Evolutionary conservation across 257 asterid species (phyloP).

Genomic region (Verbena officinalis): DNA sequence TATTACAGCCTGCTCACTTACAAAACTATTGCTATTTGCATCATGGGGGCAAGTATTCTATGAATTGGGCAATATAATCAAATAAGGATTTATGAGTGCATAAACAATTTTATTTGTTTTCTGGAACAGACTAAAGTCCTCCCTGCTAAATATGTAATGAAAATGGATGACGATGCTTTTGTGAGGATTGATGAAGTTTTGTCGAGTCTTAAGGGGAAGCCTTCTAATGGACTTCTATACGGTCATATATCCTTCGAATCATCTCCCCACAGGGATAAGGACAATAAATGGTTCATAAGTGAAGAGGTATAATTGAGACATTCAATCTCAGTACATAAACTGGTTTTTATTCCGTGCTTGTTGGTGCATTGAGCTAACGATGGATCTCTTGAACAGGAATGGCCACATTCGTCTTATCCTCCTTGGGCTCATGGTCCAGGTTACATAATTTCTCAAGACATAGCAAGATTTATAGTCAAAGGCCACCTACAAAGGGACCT

Average conservation of each 20-base stretch:
- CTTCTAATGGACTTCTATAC: constrained; percentile 52
- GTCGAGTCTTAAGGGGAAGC: constrained; percentile 62
- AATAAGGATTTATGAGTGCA: no score
- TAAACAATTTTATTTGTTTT: constrained; percentile 5
- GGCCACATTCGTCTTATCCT: constrained; percentile 83
- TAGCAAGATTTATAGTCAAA: constrained; percentile 79
- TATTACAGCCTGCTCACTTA: constrained; percentile 80
- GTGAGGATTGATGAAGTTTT: constrained; percentile 89
- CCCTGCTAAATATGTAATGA: constrained; percentile 84
- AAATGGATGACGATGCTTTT: constrained; percentile 96
- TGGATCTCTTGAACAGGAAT: constrained; percentile 58
- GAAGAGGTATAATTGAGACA: constrained; percentile 52
- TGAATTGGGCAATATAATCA: no score
- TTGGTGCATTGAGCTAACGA: neutral
- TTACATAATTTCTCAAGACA: constrained; percentile 74
- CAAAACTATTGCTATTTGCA: constrained; percentile 89
- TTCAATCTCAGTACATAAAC: neutral
- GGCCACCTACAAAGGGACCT: constrained; percentile 72
- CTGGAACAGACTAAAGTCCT: constrained; percentile 63
- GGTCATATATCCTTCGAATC: constrained; percentile 86
- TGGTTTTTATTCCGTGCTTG: neutral
- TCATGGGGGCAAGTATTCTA: constrained; percentile 63
- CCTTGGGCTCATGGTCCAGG: constrained; percentile 99
- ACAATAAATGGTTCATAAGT: constrained; percentile 91
- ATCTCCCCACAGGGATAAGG: constrained; percentile 80